Base-by-base conservation (phyloP, 495 filamentous ascomycete genomes). In the Xylaria cubensis region DNA sequence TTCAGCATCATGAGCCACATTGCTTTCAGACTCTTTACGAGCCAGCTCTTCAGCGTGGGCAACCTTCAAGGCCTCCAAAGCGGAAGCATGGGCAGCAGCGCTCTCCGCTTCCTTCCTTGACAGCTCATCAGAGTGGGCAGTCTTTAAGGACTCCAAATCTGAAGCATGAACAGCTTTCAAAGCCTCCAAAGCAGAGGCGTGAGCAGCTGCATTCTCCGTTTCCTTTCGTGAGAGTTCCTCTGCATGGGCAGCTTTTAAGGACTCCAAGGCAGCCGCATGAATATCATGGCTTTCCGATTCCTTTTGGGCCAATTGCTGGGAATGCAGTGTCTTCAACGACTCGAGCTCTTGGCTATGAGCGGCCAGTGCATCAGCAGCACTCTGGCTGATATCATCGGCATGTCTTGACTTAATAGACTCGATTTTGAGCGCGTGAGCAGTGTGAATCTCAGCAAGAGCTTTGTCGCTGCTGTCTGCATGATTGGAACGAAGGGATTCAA, bases 331-430 rank as follows among this genome's bases (percentile, higher is more conserved):
- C 74, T 82, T 78, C 7, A 86, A 77, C 5, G 68, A 69, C 58
- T 84, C 82, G 19, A 84, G 76, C 44, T 84, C 79, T 71, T 78
- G 76, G 4, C 74, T 75, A 55, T 84, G 72, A 32, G 71, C 69
- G 36, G 64, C 68, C 41, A 77, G 76, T 56, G 80, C 76, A 64
- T 80, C 72, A 24, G 70, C 70, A 73, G 70, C 19, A 21, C 84
- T 65, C 41, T 75, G 78, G 32, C 78, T 77, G 13, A 84, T 70
- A 41, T 86, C 78, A 21, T 77, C 76, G 17, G 82, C 79, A 64
- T 87, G 82, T 46, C 75, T 81, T 32, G 78, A 80, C 74, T 84
- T 84, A 24, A 87, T 70, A 3, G 80, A 36, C 46, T 84, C 79
- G 24, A 86, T 74, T 53, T 84, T 80, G 36, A 64, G 70, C 9